Evolutionary conservation across 108 stramenopile species (phyloP), one percentile per base, ranked within the genome.

Genomic region (Skeletonema potamos): DNA sequence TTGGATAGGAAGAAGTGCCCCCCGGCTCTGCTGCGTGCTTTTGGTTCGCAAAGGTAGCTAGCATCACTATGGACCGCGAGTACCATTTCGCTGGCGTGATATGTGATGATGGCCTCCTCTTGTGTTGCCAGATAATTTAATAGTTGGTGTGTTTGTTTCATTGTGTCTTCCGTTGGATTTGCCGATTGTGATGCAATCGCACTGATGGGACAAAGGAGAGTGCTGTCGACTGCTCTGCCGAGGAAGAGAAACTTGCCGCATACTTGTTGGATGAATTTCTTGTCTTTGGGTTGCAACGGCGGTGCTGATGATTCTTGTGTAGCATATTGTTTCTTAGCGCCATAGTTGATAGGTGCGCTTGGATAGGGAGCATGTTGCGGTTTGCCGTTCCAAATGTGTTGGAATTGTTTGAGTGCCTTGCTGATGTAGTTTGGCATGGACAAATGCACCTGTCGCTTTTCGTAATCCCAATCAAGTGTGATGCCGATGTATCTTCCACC

Each of bases 361-460:
- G 32, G 68, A 59, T 54, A 44, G 1, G 83, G 86, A 4, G 68
- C 41, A 37, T 84, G 33, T 57, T 87, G 66, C 1, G 81, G 81
- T n/a, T 39, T n/a, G 13, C 54, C 11, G 10, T 81, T 82, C 2
- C 54, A 24, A 0, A 60, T 58, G 34, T 83, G 82, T 5, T 69
- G 22, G 64, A 81, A 83, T 15, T 59, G 46, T 1, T 30, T 29
- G 0, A 86, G 51, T 1, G 66, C 72, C 55, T 64, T 70, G 59
- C 73, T 65, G n/a, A 84, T 64, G 37, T 84, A 87, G 2, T 74
- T 82, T 27, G 86, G 86, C 80, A 86, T 81, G 27, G 80, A 78
- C 1, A 80, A 17, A 33, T 76, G 71, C 10, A 71, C 74, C 13
- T 39, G 34, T 4, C 82, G 58, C 4, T 62, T 46, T 11, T 20